A percentile compares a stretch with the other conserved stretches of the same genome.
Evolutionary conservation across 2,329 filamentous ascomycete genomes (phyloP).

Genomic region (Colletotrichum cordylinicola): DNA sequence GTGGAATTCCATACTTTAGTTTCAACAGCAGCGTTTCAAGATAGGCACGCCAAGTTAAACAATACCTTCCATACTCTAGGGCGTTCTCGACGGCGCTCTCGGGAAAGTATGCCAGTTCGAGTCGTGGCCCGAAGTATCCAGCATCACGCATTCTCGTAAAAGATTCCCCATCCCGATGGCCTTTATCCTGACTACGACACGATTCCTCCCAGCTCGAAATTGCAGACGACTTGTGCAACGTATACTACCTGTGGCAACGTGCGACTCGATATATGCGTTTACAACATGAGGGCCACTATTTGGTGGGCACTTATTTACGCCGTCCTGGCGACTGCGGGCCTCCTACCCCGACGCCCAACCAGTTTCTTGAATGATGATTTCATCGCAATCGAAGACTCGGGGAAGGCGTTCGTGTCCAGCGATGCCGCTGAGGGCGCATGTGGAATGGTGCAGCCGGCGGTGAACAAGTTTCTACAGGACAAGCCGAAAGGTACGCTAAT

Average conservation of each 20-base stretch:
- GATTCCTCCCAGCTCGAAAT: background rate
- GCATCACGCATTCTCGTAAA: accelerated
- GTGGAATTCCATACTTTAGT: background rate
- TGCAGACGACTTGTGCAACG: background rate
- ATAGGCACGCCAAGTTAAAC: background rate
- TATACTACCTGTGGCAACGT: background rate
- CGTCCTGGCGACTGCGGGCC: background rate
- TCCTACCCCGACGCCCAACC: background rate
- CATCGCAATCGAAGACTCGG: background rate
- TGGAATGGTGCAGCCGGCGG: background rate
- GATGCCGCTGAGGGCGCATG: background rate
- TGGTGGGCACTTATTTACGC: constrained; percentile 7
- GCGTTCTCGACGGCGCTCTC: background rate
- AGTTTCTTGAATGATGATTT: background rate
- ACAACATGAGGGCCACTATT: background rate
- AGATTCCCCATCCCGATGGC: background rate
- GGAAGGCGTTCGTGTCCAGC: background rate
- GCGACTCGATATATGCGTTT: background rate
- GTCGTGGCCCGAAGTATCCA: background rate
- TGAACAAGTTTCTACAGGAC: background rate
- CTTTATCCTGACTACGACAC: too few species aligned
- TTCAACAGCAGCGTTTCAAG: background rate
- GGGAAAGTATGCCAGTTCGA: background rate
- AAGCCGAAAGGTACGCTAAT: constrained; percentile 11
- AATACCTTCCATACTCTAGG: background rate